Conservation (phyloP, 1,284 basidiomycete species). For the Puccinia hordei region DNA sequence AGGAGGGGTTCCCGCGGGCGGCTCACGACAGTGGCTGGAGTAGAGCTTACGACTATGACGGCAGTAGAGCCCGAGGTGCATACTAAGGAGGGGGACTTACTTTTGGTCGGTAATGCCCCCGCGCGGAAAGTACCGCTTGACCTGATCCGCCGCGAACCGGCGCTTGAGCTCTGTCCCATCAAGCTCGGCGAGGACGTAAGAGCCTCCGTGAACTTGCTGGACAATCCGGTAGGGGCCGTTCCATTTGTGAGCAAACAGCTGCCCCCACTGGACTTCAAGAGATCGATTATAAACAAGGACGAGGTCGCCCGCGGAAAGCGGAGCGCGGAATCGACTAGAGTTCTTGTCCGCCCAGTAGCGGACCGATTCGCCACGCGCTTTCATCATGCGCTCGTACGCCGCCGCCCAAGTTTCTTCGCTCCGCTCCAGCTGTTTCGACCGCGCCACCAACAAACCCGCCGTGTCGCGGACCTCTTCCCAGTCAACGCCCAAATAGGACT, state of each 20-base stretch:
- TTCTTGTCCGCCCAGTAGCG: conserved; percentile 1
- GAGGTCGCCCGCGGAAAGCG: background rate
- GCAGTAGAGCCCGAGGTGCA: background rate
- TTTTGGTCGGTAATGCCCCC: background rate
- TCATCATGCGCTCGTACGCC: background rate
- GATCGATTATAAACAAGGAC: background rate
- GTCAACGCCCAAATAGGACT: background rate
- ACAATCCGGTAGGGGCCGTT: conserved; percentile 1
- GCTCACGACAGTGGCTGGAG: too few species aligned
- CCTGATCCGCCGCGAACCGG: too few species aligned
- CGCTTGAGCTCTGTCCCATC: background rate
- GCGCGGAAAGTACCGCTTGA: background rate
- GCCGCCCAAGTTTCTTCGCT: background rate
- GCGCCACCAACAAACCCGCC: background rate
- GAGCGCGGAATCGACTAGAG: background rate
- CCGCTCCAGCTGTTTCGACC: background rate
- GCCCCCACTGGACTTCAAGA: background rate
- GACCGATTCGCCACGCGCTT: background rate
- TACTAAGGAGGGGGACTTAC: background rate
- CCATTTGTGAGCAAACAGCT: background rate
- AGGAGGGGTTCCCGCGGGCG: too few species aligned
- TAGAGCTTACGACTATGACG: background rate
- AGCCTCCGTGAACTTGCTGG: background rate
- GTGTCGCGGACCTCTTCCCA: background rate
- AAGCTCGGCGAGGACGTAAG: background rate